Evolutionary conservation across 148 eudicot species (phyloP), one percentile per base, ranked within the genome.

Genomic region (Nepenthes mirabilis): DNA sequence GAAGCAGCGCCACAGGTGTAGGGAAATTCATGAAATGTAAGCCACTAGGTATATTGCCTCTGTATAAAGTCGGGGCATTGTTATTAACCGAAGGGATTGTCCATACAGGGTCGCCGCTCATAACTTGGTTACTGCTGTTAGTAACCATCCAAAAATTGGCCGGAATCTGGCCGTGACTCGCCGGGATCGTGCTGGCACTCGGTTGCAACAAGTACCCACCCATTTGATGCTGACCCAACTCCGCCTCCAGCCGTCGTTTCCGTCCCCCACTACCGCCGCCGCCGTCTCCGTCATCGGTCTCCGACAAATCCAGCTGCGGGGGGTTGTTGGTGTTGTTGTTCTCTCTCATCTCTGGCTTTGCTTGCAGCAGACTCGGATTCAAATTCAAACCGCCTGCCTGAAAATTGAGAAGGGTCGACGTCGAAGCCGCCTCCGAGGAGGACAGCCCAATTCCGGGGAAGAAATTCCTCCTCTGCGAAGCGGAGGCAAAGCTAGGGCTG

Each of bases 21-120:
- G 74, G 79, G 56, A 80, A 70, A 64, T 80, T 80, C 84, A 80
- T 76, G 49, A 77, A 74, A 76, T 80, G 80, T 36, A 80, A 40
- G 2, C 84, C 84, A 37, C 62, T 67, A 12, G 73, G 43, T 51
- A 55, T 34, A 8, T 61, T 37, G 11, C 73, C 65, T 48, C 83
- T 71, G 49, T 72, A 65, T 55, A 71, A 45, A 36, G 43, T 36
- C 32, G 64, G 14, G 12, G 13, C 58, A 37, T 54, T 33, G 32
- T 3, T 60, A 34, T 51, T 52, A 53, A 34, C 45, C 5, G 50
- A 3, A 3, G 78, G 75, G 4, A 70, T 67, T 9, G 77, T 54
- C 80, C 80, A 75, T 10, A 75, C 52, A 0, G 78, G 69, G 57
- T 73, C 80, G 12, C 78, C 70, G 33, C 65, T 59, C 37, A 57